Conservation (phyloP, 2,329 filamentous ascomycete genomes). For the Lasiodiplodia hormozganensis region DNA sequence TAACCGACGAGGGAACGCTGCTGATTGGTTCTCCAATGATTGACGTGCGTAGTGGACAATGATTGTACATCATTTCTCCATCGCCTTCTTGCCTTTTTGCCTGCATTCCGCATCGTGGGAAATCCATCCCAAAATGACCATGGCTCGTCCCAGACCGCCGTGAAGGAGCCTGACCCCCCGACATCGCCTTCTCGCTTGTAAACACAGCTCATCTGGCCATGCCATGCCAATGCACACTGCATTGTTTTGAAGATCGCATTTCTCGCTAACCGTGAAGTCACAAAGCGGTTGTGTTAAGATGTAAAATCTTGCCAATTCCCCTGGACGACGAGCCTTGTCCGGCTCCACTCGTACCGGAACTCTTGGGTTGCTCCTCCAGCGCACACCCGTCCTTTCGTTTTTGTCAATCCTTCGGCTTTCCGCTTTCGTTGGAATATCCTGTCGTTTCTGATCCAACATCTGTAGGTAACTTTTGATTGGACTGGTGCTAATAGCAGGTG, state of each 20-base stretch:
- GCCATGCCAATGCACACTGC: not conserved
- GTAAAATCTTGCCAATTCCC: not conserved
- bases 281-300: not conserved
- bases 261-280: not conserved
- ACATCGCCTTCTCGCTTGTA: not conserved
- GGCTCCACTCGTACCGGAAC: not conserved
- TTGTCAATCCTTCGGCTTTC: not conserved
- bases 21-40: not conserved
- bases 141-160: not conserved
- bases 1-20: not conserved
- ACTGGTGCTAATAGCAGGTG: conserved; percentile 1
- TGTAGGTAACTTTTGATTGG: not conserved
- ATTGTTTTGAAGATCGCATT: conserved; percentile 20
- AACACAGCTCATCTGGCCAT: not conserved
- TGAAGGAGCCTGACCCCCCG: not conserved
- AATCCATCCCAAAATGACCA: not conserved
- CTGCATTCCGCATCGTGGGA: not conserved
- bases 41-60: not conserved
- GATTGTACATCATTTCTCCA: not conserved
- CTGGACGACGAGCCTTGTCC: not conserved
- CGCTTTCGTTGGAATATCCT: not conserved
- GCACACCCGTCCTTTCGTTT: conserved; percentile 6
- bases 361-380: conserved; percentile 6
- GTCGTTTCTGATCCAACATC: not conserved
- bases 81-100: not conserved